A percentile compares a stretch with the other conserved stretches of the same genome.
Evolutionary conservation across 2,329 filamentous ascomycete genomes (phyloP).

Genomic region (Alternaria angustiovoidea): DNA sequence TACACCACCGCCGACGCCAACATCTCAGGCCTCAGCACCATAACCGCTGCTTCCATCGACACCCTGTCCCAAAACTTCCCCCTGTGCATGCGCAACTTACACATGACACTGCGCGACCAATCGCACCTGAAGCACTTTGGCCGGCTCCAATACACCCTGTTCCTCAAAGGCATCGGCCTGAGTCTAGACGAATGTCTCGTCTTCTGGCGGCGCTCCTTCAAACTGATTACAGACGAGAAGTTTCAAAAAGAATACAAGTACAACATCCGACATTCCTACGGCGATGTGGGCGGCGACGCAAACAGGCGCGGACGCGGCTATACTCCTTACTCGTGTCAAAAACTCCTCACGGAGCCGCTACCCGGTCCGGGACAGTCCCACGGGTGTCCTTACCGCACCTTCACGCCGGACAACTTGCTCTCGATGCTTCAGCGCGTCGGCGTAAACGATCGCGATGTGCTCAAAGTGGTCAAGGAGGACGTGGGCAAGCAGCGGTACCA

Average conservation of each 20-base stretch:
- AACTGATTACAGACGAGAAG: conserved; percentile 86
- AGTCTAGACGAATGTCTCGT: conserved; percentile 88
- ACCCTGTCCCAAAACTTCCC: conserved; percentile 81
- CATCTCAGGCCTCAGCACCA: conserved; percentile 77
- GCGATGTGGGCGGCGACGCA: conserved; percentile 91
- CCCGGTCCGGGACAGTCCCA: conserved; percentile 88
- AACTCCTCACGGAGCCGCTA: conserved; percentile 87
- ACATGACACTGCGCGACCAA: conserved; percentile 84
- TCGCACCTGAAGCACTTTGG: conserved; percentile 93
- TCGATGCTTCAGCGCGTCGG: conserved; percentile 79
- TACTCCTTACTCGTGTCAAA: conserved; percentile 91
- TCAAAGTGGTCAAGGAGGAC: conserved; percentile 86
- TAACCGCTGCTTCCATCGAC: conserved; percentile 70
- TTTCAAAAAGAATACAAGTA: conserved; percentile 99
- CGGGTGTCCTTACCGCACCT: conserved; percentile 96
- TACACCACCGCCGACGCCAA: conserved; percentile 75
- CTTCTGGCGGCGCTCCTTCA: conserved; percentile 91
- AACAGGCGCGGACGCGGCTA: conserved; percentile 89
- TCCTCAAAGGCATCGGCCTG: conserved; percentile 94
- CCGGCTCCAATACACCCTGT: conserved; percentile 92
- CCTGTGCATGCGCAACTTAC: conserved; percentile 92
- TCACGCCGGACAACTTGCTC: conserved; percentile 84
- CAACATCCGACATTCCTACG: conserved; percentile 94
- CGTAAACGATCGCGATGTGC: conserved; percentile 76
- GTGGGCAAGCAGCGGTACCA: conserved; percentile 89